Percentiles rank a stretch among this genome's conserved stretches.
phyloP scores from a whole-genome alignment of 2,329 filamentous ascomycete genomes.

The Periconia sp. region DNA sequence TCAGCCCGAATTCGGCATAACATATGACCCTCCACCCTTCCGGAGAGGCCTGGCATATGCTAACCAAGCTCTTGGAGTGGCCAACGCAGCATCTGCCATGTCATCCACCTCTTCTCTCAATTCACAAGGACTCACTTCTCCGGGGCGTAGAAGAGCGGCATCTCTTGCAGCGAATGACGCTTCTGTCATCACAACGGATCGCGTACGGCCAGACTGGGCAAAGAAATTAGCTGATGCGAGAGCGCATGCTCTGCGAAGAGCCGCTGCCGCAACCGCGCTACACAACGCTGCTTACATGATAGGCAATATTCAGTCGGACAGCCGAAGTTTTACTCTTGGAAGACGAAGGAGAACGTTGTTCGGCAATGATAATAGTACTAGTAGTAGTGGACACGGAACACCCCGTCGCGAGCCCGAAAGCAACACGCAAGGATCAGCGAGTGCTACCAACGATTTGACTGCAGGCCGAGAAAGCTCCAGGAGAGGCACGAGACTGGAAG shows the following conservation, averaged over 20 bases:
- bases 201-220: conserved; percentile 91
- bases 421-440: conserved; percentile 27
- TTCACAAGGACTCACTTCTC: conserved; percentile 56
- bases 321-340: conserved; percentile 57
- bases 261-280: conserved; percentile 90
- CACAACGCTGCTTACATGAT: conserved; percentile 95
- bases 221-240: conserved; percentile 85
- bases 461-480: conserved; percentile 58
- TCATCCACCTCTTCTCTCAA: conserved; percentile 84
- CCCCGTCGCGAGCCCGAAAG: conserved; percentile 47
- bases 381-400: conserved; percentile 53
- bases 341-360: conserved; percentile 59
- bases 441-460: conserved; percentile 42
- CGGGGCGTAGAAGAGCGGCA: conserved; percentile 63
- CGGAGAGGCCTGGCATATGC: conserved; percentile 79
- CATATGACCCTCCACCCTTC: conserved; percentile 88
- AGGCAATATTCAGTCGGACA: conserved; percentile 59
- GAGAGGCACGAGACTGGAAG: conserved; percentile 71
- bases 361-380: conserved; percentile 49
- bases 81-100: conserved; percentile 71
- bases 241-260: conserved; percentile 81
- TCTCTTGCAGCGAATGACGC: conserved; percentile 83
- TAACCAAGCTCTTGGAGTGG: conserved; percentile 58
- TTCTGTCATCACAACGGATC: conserved; percentile 89
- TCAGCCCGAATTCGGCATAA: conserved; percentile 94